phyloP scores from a whole-genome alignment of 23 red algal species.

The Gracilariopsis chorda region DNA sequence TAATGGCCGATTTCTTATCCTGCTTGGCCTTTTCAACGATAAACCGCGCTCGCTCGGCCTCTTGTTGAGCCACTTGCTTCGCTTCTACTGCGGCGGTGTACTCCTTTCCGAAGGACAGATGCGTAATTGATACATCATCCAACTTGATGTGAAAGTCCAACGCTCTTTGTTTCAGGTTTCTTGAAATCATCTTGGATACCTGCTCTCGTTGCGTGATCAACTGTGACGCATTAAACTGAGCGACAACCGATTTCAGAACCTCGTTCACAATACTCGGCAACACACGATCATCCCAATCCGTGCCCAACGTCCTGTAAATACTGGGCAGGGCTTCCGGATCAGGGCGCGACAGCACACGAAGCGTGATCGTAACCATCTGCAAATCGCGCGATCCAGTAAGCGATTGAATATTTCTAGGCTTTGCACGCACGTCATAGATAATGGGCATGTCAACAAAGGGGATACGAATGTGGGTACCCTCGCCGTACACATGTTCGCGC shows the following conservation, averaged over 20 bases:
- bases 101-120: slow-evolving; percentile 98
- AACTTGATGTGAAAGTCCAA: slow-evolving; percentile 90
- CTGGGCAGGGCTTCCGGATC: slow-evolving; percentile 67
- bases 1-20: slow-evolving; percentile 89
- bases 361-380: slow-evolving; percentile 98
- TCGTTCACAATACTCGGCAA: slow-evolving; percentile 98
- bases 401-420: slow-evolving; percentile 86
- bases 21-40: slow-evolving; percentile 97
- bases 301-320: slow-evolving; percentile 90
- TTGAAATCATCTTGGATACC: slow-evolving; percentile 87
- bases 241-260: slow-evolving; percentile 96
- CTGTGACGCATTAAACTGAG: slow-evolving; percentile 97
- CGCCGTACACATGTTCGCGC: slow-evolving; percentile 77
- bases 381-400: slow-evolving; percentile 95
- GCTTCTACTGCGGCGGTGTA: slow-evolving; percentile 95
- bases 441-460: slow-evolving; percentile 93
- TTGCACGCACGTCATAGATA: slow-evolving; percentile 92
- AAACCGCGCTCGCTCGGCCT: slow-evolving; percentile 94
- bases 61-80: slow-evolving; percentile 99
- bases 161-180: slow-evolving; percentile 82
- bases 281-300: slow-evolving; percentile 98
- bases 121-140: slow-evolving; percentile 99
- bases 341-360: slow-evolving; percentile 91
- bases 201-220: slow-evolving; percentile 96
- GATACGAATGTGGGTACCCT: slow-evolving; percentile 94